phyloP scores from a whole-genome alignment of 345 rosid genomes.

The Adansonia digitata region DNA sequence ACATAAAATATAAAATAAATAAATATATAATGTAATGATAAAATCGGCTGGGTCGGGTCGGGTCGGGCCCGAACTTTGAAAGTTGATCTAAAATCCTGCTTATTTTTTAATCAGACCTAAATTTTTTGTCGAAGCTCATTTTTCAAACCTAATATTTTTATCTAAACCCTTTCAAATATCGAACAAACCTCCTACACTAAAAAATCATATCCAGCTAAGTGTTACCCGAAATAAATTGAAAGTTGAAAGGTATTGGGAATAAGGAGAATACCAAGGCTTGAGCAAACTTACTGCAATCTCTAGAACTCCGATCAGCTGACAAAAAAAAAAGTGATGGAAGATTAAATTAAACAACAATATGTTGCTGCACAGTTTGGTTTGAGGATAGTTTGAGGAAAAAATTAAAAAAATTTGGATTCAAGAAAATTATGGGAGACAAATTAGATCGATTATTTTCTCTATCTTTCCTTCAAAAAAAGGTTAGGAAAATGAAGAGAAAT shows the following conservation, averaged over 20 bases:
- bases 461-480: neutral
- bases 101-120: too few relatives aligned
- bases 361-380: neutral
- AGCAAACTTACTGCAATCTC: neutral
- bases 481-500: neutral
- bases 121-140: too few relatives aligned
- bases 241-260: neutral
- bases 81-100: too few relatives aligned
- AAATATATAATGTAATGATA: too few relatives aligned
- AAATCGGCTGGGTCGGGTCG: too few relatives aligned
- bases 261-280: neutral
- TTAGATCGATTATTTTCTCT: neutral
- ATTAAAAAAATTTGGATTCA: neutral
- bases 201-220: too few relatives aligned
- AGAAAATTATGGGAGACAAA: neutral
- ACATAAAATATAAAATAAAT: too few relatives aligned
- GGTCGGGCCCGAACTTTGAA: too few relatives aligned
- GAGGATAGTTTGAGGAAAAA: neutral
- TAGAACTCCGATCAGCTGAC: neutral
- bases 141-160: too few relatives aligned
- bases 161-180: too few relatives aligned
- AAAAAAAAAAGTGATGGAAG: neutral
- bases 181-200: too few relatives aligned
- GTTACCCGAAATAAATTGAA: neutral
- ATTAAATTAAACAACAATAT: neutral